Percentiles rank a stretch among this genome's conserved stretches.
phyloP scores from a whole-genome alignment of 768 basidiomycete genomes.

The Tremella fuciformis region DNA sequence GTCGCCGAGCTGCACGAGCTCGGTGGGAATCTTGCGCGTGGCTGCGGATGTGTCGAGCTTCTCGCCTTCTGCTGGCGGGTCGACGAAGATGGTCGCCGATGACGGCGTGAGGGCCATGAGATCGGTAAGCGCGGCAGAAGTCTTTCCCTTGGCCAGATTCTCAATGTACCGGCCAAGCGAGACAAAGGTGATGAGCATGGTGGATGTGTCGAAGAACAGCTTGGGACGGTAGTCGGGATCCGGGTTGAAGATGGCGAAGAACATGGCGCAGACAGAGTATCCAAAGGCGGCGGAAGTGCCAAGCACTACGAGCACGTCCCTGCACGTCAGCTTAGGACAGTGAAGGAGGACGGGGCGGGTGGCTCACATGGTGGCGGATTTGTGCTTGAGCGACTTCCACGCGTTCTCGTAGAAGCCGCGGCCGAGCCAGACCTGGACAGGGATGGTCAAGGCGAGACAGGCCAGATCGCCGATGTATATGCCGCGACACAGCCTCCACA shows the following conservation, averaged over 20 bases:
- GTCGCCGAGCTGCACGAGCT: conserved; percentile 91
- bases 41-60: conserved; percentile 16
- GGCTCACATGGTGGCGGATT: conserved; percentile 76
- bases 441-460: conserved; percentile 72
- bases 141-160: conserved; percentile 95
- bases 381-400: conserved; percentile 85
- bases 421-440: conserved; percentile 90
- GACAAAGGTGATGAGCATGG: conserved; percentile 97
- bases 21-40: conserved; percentile 84
- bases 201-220: conserved; percentile 97
- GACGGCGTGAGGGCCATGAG: conserved; percentile 92
- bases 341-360: background rate
- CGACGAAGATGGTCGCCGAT: conserved; percentile 93
- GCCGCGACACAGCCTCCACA: conserved; percentile 58
- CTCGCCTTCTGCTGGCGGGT: conserved; percentile 55
- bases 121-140: conserved; percentile 92
- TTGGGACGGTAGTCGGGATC: conserved; percentile 72
- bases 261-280: conserved; percentile 74
- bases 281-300: conserved; percentile 92
- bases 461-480: conserved; percentile 80
- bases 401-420: conserved; percentile 81
- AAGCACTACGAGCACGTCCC: conserved; percentile 88
- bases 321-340: conserved; percentile 6
- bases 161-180: conserved; percentile 92
- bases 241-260: conserved; percentile 57